These are phyloP conservation scores for Mortierella sp. DNA, from an alignment of 371 early-diverging fungal species.

Conservation along the genomic window DNA sequence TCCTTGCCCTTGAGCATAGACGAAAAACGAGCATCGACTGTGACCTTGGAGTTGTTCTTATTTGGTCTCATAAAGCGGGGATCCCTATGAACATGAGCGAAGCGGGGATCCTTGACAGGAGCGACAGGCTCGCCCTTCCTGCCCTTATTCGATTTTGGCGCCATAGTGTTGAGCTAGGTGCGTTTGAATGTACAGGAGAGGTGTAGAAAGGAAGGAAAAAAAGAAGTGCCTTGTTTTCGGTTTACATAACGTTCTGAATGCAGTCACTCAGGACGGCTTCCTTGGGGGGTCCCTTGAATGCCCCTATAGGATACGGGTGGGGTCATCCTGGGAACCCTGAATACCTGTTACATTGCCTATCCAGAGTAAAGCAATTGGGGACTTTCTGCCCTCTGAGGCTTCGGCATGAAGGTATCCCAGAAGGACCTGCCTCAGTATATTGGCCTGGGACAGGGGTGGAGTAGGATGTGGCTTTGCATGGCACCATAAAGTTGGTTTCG, in stretches of 20 bases:
- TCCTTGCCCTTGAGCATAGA: conserved; percentile 83
- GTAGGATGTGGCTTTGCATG: conserved; percentile 1
- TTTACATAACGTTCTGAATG: not conserved
- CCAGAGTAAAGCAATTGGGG: too few species aligned
- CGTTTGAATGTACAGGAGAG: not conserved
- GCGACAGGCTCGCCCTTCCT: conserved; percentile 13
- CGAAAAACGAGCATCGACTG: conserved; percentile 91
- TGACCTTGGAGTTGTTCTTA: conserved; percentile 84
- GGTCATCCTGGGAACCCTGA: too few species aligned
- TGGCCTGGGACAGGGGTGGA: too few species aligned
- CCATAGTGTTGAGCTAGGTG: conserved; percentile 15
- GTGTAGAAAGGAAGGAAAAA: not conserved
- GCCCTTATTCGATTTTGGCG: conserved; percentile 32
- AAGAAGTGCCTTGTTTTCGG: not conserved
- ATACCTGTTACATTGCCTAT: too few species aligned
- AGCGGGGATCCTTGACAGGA: conserved; percentile 81
- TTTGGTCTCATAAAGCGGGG: conserved; percentile 88
- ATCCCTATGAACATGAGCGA: conserved; percentile 84
- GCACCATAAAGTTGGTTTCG: conserved; percentile 3
- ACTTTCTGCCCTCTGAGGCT: too few species aligned
- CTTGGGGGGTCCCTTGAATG: too few species aligned
- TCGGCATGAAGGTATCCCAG: too few species aligned
- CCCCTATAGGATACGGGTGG: too few species aligned
- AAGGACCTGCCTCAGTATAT: too few species aligned
- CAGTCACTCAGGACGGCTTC: too few species aligned